phyloP scores from a whole-genome alignment of 179 eudicot species.

The Camellia oleifera region DNA sequence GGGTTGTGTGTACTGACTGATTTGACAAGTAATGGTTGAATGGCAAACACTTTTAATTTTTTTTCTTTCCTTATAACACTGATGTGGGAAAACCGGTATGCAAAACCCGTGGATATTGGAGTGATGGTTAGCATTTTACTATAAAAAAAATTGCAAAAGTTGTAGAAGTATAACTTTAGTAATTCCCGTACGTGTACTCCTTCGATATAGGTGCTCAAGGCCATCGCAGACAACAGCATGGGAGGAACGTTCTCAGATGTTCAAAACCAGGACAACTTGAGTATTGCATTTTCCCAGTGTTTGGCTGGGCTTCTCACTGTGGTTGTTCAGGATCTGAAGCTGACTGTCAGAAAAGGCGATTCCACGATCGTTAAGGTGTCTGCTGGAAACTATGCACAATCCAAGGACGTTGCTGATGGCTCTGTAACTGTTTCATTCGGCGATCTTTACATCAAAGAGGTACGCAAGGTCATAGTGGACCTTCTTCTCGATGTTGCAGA shows the following conservation, averaged over 20 bases:
- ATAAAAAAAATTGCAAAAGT: neutral
- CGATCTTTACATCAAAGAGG: too few species aligned
- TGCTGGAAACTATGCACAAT: neutral
- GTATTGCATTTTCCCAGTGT: too few species aligned
- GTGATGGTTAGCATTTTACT: neutral
- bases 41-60: too few species aligned
- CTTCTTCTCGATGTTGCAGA: neutral
- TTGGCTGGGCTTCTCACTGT: constrained; percentile 3
- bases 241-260: too few species aligned
- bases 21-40: too few species aligned
- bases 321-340: neutral
- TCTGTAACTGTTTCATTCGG: too few species aligned
- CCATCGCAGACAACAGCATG: neutral
- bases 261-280: too few species aligned
- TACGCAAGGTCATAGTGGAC: neutral
- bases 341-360: neutral
- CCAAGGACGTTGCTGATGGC: neutral
- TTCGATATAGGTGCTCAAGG: neutral
- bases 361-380: neutral
- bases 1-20: too few species aligned
- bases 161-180: neutral
- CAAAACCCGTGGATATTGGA: too few species aligned
- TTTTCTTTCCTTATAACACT: too few species aligned
- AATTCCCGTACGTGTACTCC: neutral
- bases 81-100: too few species aligned